These are phyloP conservation scores for Agapanthus africanus DNA, from an alignment of 106 monocot genomes.

Conservation along the genomic window DNA sequence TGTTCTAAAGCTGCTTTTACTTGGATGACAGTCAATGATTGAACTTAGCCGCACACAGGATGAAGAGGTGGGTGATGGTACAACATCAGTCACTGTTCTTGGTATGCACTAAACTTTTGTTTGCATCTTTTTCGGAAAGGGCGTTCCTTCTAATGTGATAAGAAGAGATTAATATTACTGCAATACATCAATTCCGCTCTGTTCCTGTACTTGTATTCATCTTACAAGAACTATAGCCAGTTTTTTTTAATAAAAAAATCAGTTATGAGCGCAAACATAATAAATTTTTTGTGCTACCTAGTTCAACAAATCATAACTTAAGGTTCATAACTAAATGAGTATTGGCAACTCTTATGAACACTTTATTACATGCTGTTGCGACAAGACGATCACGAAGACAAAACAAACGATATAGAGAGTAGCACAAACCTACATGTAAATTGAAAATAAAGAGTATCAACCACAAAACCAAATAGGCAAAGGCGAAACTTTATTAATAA, in stretches of 20 bases:
- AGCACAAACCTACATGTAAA: no score
- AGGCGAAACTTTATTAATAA: no score
- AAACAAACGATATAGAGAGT: no score
- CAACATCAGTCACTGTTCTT: constrained; percentile 77
- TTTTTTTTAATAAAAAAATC: no score
- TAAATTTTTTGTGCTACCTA: not conserved
- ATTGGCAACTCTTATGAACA: not conserved
- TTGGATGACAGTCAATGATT: constrained; percentile 57
- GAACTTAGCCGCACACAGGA: constrained; percentile 81
- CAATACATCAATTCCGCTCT: no score
- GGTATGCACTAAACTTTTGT: constrained; percentile 29
- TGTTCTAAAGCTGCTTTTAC: not conserved
- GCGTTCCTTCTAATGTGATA: no score
- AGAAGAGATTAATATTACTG: no score
- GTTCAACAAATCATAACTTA: not conserved
- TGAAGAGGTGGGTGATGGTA: constrained; percentile 87
- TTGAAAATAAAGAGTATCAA: no score
- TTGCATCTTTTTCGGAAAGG: not conserved
- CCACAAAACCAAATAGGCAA: no score
- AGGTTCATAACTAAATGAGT: not conserved
- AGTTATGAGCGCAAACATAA: no score
- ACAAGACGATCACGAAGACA: no score
- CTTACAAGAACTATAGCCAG: no score
- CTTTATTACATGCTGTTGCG: not conserved
- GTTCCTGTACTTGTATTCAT: not conserved